phyloP scores from a whole-genome alignment of 2,329 filamentous ascomycete species.

The Chalara sp. region DNA sequence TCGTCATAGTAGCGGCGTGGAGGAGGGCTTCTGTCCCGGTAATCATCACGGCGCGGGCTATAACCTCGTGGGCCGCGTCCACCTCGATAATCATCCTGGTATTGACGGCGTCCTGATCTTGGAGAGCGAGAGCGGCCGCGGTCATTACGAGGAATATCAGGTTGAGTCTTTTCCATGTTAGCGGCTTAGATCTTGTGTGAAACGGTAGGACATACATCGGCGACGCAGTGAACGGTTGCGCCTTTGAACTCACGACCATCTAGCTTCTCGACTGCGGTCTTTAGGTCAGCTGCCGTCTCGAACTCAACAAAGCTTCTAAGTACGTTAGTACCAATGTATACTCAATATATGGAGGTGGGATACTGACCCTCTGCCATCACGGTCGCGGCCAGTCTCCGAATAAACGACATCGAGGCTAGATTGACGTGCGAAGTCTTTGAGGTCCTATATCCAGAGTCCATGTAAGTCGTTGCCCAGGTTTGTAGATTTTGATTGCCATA shows the following conservation, averaged over 20 bases:
- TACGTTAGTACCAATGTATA: constrained; percentile 9
- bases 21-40: constrained; percentile 79
- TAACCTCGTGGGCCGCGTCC: constrained; percentile 77
- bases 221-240: constrained; percentile 73
- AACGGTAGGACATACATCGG: constrained; percentile 68
- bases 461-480: constrained; percentile 61
- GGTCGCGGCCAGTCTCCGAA: constrained; percentile 89
- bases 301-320: constrained; percentile 85
- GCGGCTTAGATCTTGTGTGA: constrained; percentile 16
- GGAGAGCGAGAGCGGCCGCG: constrained; percentile 78
- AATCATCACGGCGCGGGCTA: constrained; percentile 76
- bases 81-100: constrained; percentile 76
- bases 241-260: constrained; percentile 92
- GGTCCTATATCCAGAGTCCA: constrained; percentile 81
- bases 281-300: constrained; percentile 84
- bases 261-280: constrained; percentile 89
- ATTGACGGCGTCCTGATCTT: constrained; percentile 54
- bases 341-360: constrained; percentile 1
- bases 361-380: constrained; percentile 83
- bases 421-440: constrained; percentile 98
- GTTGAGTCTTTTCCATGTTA: constrained; percentile 55
- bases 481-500: constrained; percentile 23
- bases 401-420: constrained; percentile 97
- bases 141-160: constrained; percentile 59
- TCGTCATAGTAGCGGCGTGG: constrained; percentile 85